These are phyloP conservation scores for Ceratobasidium sp. DNA, from an alignment of 1,284 basidiomycete genomes.

Conservation along the genomic window DNA sequence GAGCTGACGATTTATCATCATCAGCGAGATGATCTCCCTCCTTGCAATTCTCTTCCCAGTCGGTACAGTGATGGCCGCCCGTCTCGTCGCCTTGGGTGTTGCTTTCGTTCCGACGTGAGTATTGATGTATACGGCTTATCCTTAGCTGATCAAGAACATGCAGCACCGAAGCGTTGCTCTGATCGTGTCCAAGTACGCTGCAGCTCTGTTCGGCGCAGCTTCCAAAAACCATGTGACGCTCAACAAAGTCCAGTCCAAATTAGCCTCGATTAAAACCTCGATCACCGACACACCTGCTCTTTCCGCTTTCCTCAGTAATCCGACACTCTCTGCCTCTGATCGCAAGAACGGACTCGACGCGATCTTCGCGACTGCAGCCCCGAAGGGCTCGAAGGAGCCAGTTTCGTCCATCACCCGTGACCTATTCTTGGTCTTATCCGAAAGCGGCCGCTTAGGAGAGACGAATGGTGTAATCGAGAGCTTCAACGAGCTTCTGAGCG, in stretches of 20 bases:
- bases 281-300: constrained; percentile 74
- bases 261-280: constrained; percentile 73
- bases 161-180: constrained; percentile 61
- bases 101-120: constrained; percentile 14
- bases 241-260: constrained; percentile 84
- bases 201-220: constrained; percentile 92
- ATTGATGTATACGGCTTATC: neutral
- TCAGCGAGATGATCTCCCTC: too few species aligned
- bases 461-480: constrained; percentile 89
- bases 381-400: constrained; percentile 72
- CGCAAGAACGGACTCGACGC: constrained; percentile 74
- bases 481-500: constrained; percentile 89
- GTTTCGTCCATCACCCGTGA: constrained; percentile 89
- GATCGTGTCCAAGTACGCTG: constrained; percentile 92
- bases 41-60: constrained; percentile 36
- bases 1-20: too few species aligned
- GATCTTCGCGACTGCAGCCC: constrained; percentile 67
- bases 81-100: constrained; percentile 17
- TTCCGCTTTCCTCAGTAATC: constrained; percentile 81
- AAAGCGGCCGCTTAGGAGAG: constrained; percentile 92
- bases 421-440: constrained; percentile 88
- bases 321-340: constrained; percentile 85
- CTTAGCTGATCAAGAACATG: neutral
- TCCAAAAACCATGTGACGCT: constrained; percentile 82
- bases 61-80: constrained; percentile 28